These are phyloP conservation scores for Aspergillus pseudoglaucus DNA, from an alignment of 2,329 filamentous ascomycete genomes.

Conservation along the genomic window DNA sequence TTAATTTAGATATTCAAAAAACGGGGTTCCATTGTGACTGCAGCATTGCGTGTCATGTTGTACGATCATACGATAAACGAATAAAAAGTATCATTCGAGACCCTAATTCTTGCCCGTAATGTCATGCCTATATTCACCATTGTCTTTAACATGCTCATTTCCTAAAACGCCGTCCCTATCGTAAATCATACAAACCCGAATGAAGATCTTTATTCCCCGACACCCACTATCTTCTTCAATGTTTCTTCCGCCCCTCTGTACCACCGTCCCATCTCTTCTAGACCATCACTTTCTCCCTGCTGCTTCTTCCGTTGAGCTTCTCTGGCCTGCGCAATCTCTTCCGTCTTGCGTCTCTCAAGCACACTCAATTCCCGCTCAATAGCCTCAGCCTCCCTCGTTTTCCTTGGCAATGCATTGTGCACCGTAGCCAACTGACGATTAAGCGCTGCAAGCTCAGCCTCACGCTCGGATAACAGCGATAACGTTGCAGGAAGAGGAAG, in stretches of 20 bases:
- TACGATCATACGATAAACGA: constrained; percentile 34
- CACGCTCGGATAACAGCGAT: constrained; percentile 33
- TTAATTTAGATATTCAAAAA: constrained; percentile 28
- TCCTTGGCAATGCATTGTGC: constrained; percentile 39
- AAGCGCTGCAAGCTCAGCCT: constrained; percentile 35
- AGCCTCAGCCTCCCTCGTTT: constrained; percentile 39
- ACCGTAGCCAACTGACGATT: constrained; percentile 37
- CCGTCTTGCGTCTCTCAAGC: constrained; percentile 40
- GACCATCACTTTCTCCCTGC: constrained; percentile 40
- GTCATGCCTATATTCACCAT: neutral
- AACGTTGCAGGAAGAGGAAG: constrained; percentile 37
- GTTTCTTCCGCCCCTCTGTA: constrained; percentile 37
- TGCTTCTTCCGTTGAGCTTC: constrained; percentile 38
- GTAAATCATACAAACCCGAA: constrained; percentile 13
- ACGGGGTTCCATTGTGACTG: constrained; percentile 32
- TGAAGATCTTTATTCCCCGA: constrained; percentile 15
- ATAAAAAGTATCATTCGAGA: constrained; percentile 29
- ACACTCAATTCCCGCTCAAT: constrained; percentile 38
- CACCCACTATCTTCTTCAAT: constrained; percentile 34
- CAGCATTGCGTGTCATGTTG: constrained; percentile 34
- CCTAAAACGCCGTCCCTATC: constrained; percentile 20
- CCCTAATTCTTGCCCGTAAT: constrained; percentile 12
- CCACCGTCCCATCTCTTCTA: constrained; percentile 43
- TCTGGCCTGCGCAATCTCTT: constrained; percentile 42
- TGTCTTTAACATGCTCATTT: neutral